phyloP scores from a whole-genome alignment of 177 flowering plant genomes.

The Vitis hybrid region DNA sequence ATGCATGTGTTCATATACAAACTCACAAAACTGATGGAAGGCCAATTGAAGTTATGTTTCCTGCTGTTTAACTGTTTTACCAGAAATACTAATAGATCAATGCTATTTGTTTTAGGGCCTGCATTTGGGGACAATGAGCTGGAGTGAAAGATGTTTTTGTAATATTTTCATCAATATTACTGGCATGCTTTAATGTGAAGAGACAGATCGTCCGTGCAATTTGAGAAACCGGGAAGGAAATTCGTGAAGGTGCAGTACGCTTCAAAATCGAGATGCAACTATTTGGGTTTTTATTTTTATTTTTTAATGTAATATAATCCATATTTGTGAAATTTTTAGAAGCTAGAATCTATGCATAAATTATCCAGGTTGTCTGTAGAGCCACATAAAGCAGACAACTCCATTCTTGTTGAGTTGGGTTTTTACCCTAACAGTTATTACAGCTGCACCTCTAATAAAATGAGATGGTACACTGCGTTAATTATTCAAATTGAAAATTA shows the following conservation, averaged over 20 bases:
- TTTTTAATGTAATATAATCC: too few relatives aligned
- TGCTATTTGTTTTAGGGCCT: slow-evolving; percentile 2
- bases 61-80: not conserved
- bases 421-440: too few relatives aligned
- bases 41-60: not conserved
- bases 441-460: too few relatives aligned
- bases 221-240: not conserved
- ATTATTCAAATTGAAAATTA: too few relatives aligned
- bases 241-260: not conserved
- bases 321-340: not conserved
- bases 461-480: too few relatives aligned
- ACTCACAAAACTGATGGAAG: too few relatives aligned
- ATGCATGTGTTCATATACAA: too few relatives aligned
- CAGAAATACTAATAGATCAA: not conserved
- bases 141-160: not conserved
- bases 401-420: too few relatives aligned
- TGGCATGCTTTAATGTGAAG: not conserved
- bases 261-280: not conserved
- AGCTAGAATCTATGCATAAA: not conserved
- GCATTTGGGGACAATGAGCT: slow-evolving; percentile 8
- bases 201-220: not conserved
- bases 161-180: not conserved
- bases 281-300: not conserved
- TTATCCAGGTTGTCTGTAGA: not conserved
- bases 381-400: too few relatives aligned